Percentiles rank a stretch among this genome's conserved stretches.
These are phyloP conservation scores for Penicillium herquei DNA, from an alignment of 495 filamentous ascomycete species.

Conservation along the genomic window DNA sequence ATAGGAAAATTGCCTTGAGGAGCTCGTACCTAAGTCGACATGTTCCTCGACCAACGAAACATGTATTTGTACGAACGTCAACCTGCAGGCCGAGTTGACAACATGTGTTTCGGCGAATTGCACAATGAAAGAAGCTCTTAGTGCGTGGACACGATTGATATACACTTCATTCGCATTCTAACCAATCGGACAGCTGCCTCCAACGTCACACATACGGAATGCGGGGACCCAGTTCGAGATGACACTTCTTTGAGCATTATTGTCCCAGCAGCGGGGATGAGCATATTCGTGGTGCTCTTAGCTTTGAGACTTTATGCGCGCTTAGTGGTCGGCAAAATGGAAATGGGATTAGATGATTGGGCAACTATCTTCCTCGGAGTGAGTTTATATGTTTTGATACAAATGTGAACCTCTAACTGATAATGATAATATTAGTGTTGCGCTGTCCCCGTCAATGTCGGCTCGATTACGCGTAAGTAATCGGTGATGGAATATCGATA, in stretches of 20 bases:
- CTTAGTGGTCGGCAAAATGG: slow-evolving; percentile 3
- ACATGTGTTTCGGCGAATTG: slow-evolving; percentile 14
- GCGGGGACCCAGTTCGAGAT: slow-evolving; percentile 1
- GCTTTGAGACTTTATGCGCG: slow-evolving; percentile 4
- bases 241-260: slow-evolving; percentile 1
- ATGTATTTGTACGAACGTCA: slow-evolving; percentile 18
- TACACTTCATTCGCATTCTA: not conserved
- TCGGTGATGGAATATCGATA: not conserved
- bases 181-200: slow-evolving; percentile 1
- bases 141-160: slow-evolving; percentile 8
- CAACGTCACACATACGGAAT: slow-evolving; percentile 5
- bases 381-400: not conserved
- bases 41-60: slow-evolving; percentile 10
- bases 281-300: not conserved
- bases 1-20: not conserved
- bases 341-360: slow-evolving; percentile 12
- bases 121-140: slow-evolving; percentile 14
- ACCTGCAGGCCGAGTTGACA: slow-evolving; percentile 13
- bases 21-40: slow-evolving; percentile 1
- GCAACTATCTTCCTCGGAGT: slow-evolving; percentile 1
- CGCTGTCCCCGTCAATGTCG: slow-evolving; percentile 1
- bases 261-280: slow-evolving; percentile 2
- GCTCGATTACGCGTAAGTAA: slow-evolving; percentile 4
- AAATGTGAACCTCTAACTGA: not conserved
- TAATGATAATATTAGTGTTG: not conserved